Base-by-base conservation (phyloP, 352 stramenopile genomes). In the Phytophthora fragariaefolia region DNA sequence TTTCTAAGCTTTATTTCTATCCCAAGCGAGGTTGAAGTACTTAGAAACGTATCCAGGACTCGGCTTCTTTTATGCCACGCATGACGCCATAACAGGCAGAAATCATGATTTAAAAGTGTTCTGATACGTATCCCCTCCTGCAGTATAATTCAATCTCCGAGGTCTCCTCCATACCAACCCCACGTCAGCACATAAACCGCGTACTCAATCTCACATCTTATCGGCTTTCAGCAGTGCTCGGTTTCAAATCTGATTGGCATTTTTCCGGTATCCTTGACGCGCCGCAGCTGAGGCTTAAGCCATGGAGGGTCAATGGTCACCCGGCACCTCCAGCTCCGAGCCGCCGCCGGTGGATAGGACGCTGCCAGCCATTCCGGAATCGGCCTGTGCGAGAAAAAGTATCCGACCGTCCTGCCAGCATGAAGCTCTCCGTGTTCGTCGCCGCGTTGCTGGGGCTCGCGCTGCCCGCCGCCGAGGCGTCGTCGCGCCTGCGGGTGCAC, bases 401-500 rank as follows among this genome's bases (percentile, higher is more conserved):
- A 51, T 69, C 32, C 18, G 1, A 2, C 6, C 4, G 24, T 3
- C n/a, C 28, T 1, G 9, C 32, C 15, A 18, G 18, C 42, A 76
- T 76, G 68, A 58, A 72, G 32, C 32, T 72, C 40, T 49, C 56
- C 18, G 32, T 51, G 24, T 43, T 72, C 42, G 43, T 77, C 23
- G 50, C 36, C 18, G 55, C 54, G 15, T 23, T 72, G 43, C 17
- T 75, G 23, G 36, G 49, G 7, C 20, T 63, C 26, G 52, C 50
- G 58, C 38, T 45, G 45, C 27, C 54, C 24, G 36, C 24, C 18
- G 53, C 53, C 28, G 43, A 73, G 32, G 58, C 53, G 6, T 64
- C 34, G 23, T 20, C 55, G 22, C 65, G 51, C 38, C 54, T 77
- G 23, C 70, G 70, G 22, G 66, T 78, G 47, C 60, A 74, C 34